These are phyloP conservation scores for Globisporangium viniferum DNA, from an alignment of 352 stramenopile species.

Conservation along the genomic window DNA sequence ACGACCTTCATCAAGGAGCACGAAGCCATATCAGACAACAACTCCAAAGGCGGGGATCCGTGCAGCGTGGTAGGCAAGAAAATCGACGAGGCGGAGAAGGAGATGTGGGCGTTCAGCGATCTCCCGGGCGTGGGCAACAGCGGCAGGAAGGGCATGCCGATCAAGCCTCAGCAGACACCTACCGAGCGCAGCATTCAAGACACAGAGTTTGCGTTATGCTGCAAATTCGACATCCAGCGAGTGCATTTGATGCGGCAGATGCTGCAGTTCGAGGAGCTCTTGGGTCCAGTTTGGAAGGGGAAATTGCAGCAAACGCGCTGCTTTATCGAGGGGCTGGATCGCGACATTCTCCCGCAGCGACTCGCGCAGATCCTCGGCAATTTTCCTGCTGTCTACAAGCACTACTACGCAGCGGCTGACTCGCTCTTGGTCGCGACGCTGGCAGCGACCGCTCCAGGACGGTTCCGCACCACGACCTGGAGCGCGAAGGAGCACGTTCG, in stretches of 20 bases:
- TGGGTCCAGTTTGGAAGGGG: conserved; percentile 46
- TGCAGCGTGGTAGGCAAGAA: conserved; percentile 24
- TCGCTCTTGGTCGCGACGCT: conserved; percentile 50
- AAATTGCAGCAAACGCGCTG: conserved; percentile 42
- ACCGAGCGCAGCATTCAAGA: conserved; percentile 50
- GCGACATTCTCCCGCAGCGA: conserved; percentile 54
- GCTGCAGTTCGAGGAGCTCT: conserved; percentile 50
- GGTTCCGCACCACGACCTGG: conserved; percentile 47
- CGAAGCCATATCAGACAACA: not conserved
- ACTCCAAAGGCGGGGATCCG: conserved; percentile 1
- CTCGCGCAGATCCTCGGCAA: conserved; percentile 45
- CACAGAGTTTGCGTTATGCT: conserved; percentile 54
- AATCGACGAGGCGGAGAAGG: conserved; percentile 51
- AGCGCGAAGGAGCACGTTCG: conserved; percentile 55
- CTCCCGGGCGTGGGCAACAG: conserved; percentile 64
- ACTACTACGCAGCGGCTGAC: conserved; percentile 59
- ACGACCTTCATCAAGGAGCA: conserved; percentile 19
- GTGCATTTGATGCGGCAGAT: conserved; percentile 63
- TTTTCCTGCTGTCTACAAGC: conserved; percentile 31
- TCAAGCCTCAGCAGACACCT: conserved; percentile 26
- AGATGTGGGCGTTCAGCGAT: conserved; percentile 54
- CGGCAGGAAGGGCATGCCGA: conserved; percentile 60
- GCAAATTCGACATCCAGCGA: conserved; percentile 18
- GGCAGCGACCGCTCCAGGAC: conserved; percentile 42
- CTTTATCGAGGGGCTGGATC: conserved; percentile 34